A percentile compares a stretch with the other conserved stretches of the same genome.
These are phyloP conservation scores for Colletotrichum graminicola DNA, from an alignment of 2,329 filamentous ascomycete genomes.

Conservation along the genomic window DNA sequence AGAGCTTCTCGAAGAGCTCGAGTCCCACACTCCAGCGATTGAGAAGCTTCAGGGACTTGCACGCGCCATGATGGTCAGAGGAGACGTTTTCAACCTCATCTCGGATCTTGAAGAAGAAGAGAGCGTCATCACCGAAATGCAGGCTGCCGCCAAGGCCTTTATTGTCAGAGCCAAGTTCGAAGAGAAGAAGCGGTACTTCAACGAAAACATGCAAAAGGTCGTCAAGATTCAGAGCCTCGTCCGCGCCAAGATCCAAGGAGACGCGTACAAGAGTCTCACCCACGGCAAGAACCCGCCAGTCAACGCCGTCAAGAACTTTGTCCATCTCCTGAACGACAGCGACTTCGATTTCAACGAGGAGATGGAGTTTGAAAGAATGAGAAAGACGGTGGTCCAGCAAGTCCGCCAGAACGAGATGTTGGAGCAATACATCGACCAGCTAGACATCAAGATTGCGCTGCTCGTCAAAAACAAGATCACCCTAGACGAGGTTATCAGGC, in stretches of 20 bases:
- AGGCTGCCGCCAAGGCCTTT: constrained; percentile 79
- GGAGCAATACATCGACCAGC: constrained; percentile 97
- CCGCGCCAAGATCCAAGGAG: constrained; percentile 92
- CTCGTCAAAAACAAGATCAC: constrained; percentile 99
- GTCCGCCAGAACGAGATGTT: constrained; percentile 97
- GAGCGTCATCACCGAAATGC: constrained; percentile 78
- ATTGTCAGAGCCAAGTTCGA: constrained; percentile 81
- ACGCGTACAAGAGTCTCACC: constrained; percentile 97
- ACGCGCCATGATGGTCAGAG: constrained; percentile 83
- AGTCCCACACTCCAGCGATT: constrained; percentile 75
- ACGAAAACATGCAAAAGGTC: constrained; percentile 98
- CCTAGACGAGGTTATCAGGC: constrained; percentile 94
- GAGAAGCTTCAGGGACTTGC: constrained; percentile 79
- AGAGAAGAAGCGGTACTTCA: constrained; percentile 89
- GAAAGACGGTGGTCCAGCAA: constrained; percentile 97
- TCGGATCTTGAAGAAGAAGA: constrained; percentile 86
- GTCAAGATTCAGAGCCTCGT: constrained; percentile 99
- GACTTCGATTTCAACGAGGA: constrained; percentile 99
- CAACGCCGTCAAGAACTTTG: constrained; percentile 96
- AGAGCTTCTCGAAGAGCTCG: constrained; percentile 76
- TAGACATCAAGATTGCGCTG: constrained; percentile 98
- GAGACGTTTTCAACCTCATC: constrained; percentile 79
- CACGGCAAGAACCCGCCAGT: constrained; percentile 97
- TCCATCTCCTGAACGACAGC: constrained; percentile 96
- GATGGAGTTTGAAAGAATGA: constrained; percentile 92